A percentile compares a stretch with the other conserved stretches of the same genome.
Conservation (phyloP, 345 rosid genomes). For the Carallia pectinifolia region DNA sequence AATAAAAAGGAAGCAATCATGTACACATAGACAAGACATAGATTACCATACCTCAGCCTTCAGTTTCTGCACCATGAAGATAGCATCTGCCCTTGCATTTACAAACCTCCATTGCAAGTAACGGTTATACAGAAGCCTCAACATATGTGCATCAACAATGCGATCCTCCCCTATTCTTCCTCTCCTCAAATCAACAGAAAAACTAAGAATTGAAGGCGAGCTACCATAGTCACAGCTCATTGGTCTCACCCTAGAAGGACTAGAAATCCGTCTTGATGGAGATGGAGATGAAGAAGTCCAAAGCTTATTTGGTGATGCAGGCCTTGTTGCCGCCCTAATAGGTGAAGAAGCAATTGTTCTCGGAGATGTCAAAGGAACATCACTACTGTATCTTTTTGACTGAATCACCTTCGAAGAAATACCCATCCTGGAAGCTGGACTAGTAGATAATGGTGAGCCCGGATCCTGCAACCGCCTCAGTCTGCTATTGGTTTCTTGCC, state of each 20-base stretch:
- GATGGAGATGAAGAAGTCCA: slow-evolving; percentile 56
- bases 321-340: slow-evolving; percentile 47
- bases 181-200: slow-evolving; percentile 82
- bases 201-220: slow-evolving; percentile 79
- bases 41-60: slow-evolving; percentile 67
- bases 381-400: slow-evolving; percentile 61
- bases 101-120: slow-evolving; percentile 84
- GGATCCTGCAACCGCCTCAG: slow-evolving; percentile 89
- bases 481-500: slow-evolving; percentile 94
- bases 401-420: slow-evolving; percentile 53
- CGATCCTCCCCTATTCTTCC: slow-evolving; percentile 78
- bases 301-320: slow-evolving; percentile 83
- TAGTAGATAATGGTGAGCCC: slow-evolving; percentile 58
- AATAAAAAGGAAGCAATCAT: slow-evolving; percentile 12
- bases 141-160: slow-evolving; percentile 70
- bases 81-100: slow-evolving; percentile 74
- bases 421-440: slow-evolving; percentile 56
- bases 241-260: slow-evolving; percentile 69
- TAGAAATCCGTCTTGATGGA: slow-evolving; percentile 55
- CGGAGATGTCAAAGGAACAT: slow-evolving; percentile 56
- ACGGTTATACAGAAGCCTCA: slow-evolving; percentile 82
- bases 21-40: not conserved
- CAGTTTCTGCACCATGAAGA: slow-evolving; percentile 56
- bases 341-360: slow-evolving; percentile 63
- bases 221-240: slow-evolving; percentile 40